phyloP scores from a whole-genome alignment of 768 basidiomycete species.

The Collybiopsis luxurians region DNA sequence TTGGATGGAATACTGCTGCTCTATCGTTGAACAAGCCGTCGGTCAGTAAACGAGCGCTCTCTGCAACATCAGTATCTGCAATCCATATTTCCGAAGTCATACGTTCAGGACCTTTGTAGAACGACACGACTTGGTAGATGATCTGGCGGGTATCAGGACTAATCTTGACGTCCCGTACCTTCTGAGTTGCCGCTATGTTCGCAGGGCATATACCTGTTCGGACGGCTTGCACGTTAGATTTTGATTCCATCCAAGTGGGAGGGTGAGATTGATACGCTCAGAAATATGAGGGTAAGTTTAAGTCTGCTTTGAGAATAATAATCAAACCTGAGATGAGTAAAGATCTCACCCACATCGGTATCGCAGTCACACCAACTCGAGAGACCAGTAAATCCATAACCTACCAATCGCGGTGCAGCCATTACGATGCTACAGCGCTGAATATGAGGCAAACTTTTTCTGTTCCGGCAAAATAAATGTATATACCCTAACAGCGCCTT shows the following conservation, averaged over 20 bases:
- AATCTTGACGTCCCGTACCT: conserved; percentile 32
- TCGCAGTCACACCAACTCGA: no score
- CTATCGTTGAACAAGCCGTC: conserved; percentile 26
- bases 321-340: no score
- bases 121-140: conserved; percentile 30
- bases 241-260: background rate
- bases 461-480: no score
- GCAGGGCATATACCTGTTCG: conserved; percentile 12
- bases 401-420: no score
- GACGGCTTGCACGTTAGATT: background rate
- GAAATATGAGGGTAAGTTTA: no score
- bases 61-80: conserved; percentile 22
- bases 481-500: no score
- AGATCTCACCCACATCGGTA: no score
- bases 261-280: no score
- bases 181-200: conserved; percentile 24
- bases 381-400: no score
- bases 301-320: no score
- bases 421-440: no score
- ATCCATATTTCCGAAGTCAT: conserved; percentile 28
- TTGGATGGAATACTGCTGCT: conserved; percentile 29
- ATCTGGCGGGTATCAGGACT: conserved; percentile 27
- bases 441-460: no score
- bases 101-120: conserved; percentile 23
- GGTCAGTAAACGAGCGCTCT: conserved; percentile 25